Conservation (phyloP, 2,329 filamentous ascomycete species). For the Boeremia exigua region DNA sequence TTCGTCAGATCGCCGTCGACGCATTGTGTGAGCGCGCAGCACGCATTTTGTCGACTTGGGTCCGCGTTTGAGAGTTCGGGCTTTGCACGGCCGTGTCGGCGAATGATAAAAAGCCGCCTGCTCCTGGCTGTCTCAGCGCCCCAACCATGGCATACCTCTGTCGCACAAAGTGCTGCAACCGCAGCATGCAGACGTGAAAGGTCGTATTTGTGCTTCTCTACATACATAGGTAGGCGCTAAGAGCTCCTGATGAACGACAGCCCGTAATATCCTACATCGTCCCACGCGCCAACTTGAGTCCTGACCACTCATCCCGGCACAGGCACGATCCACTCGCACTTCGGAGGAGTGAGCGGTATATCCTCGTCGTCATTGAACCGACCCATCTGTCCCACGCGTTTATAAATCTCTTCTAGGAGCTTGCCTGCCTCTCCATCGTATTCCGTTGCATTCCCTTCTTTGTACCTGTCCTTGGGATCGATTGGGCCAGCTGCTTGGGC, state of each 20-base stretch:
- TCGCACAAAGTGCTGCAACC: neutral
- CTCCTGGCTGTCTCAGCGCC: neutral
- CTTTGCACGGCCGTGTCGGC: conserved; percentile 1
- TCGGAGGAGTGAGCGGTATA: conserved; percentile 80
- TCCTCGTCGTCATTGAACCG: conserved; percentile 70
- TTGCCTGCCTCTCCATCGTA: conserved; percentile 65
- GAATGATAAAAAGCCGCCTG: conserved; percentile 10
- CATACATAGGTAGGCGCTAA: neutral
- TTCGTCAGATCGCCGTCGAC: conserved; percentile 43
- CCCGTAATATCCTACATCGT: neutral
- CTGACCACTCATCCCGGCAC: neutral
- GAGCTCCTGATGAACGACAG: no score
- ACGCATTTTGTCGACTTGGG: neutral
- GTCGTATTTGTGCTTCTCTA: neutral
- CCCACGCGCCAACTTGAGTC: neutral
- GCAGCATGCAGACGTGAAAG: neutral
- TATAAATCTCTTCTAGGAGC: conserved; percentile 66
- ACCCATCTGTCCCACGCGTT: conserved; percentile 68
- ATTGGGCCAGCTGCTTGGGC: conserved; percentile 22
- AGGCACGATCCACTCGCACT: conserved; percentile 69
- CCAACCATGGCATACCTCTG: neutral
- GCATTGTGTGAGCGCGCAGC: conserved; percentile 32
- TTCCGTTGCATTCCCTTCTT: conserved; percentile 62
- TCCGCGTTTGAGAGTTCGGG: neutral
- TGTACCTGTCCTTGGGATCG: conserved; percentile 56